phyloP scores from a whole-genome alignment of 352 stramenopile genomes.

The Pythium sukuiense region DNA sequence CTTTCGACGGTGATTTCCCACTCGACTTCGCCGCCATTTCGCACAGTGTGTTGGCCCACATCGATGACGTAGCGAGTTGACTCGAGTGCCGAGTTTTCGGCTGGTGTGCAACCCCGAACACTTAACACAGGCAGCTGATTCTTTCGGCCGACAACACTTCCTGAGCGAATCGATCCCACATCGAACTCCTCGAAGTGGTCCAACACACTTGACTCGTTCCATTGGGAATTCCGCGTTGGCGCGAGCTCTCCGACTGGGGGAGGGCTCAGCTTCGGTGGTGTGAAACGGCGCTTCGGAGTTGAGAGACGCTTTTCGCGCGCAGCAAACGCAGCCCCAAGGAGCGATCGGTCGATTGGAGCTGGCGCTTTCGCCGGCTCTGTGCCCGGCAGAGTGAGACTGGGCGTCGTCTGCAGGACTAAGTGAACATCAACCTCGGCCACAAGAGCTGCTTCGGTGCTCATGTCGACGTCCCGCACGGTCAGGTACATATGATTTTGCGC shows the following conservation, averaged over 20 bases:
- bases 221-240: constrained; percentile 34
- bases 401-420: constrained; percentile 50
- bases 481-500: constrained; percentile 75
- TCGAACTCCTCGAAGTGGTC: constrained; percentile 83
- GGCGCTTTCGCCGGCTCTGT: constrained; percentile 5
- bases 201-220: constrained; percentile 45
- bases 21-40: constrained; percentile 84
- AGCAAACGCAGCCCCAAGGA: constrained; percentile 66
- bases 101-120: constrained; percentile 79
- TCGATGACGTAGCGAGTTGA: constrained; percentile 86
- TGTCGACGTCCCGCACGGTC: constrained; percentile 68
- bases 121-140: constrained; percentile 61
- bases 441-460: constrained; percentile 47
- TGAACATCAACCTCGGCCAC: constrained; percentile 69
- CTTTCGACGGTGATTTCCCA: constrained; percentile 89
- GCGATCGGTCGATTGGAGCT: constrained; percentile 21
- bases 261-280: constrained; percentile 27
- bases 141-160: constrained; percentile 31
- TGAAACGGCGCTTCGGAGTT: constrained; percentile 47
- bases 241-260: constrained; percentile 19
- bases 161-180: constrained; percentile 61
- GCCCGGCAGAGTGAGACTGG: constrained; percentile 5
- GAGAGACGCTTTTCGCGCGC: constrained; percentile 58
- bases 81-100: constrained; percentile 79
- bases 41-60: constrained; percentile 84